A percentile compares a stretch with the other conserved stretches of the same genome.
These are phyloP conservation scores for Naganishia liquefaciens DNA, from an alignment of 1,284 basidiomycete genomes.

Conservation along the genomic window DNA sequence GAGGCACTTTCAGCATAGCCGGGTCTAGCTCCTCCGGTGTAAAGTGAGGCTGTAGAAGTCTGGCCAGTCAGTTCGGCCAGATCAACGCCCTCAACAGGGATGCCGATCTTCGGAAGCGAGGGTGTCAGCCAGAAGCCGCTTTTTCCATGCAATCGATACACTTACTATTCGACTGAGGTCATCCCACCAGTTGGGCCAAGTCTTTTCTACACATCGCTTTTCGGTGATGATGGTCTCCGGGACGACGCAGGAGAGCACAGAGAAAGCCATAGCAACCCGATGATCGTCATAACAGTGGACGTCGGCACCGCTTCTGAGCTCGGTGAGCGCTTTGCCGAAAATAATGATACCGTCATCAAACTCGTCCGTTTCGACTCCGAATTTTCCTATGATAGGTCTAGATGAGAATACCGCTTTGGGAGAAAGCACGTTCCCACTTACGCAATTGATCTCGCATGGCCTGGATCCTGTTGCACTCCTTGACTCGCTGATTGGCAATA, in stretches of 20 bases:
- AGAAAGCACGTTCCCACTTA: slow-evolving; percentile 51
- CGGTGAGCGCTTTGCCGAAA: slow-evolving; percentile 68
- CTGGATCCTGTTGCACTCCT: slow-evolving; percentile 94
- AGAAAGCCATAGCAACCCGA: slow-evolving; percentile 98
- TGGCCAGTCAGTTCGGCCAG: slow-evolving; percentile 54
- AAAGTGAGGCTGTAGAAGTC: slow-evolving; percentile 54
- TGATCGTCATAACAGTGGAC: slow-evolving; percentile 98
- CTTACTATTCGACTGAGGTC: slow-evolving; percentile 87
- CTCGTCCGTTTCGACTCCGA: slow-evolving; percentile 89
- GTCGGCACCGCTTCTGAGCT: slow-evolving; percentile 68
- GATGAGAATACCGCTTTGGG: slow-evolving; percentile 6
- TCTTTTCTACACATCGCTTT: slow-evolving; percentile 98
- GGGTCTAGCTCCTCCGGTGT: slow-evolving; percentile 20
- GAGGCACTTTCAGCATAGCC: slow-evolving; percentile 58
- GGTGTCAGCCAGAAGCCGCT: slow-evolving; percentile 1
- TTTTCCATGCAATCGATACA: background rate
- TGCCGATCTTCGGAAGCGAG: slow-evolving; percentile 69
- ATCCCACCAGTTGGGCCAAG: slow-evolving; percentile 99
- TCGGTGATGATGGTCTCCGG: slow-evolving; percentile 83
- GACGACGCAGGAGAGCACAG: slow-evolving; percentile 76
- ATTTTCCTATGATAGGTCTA: slow-evolving; percentile 67
- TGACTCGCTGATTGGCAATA: slow-evolving; percentile 97
- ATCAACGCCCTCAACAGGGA: slow-evolving; percentile 82
- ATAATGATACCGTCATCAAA: slow-evolving; percentile 91
- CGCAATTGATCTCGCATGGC: slow-evolving; percentile 96